phyloP scores from a whole-genome alignment of 1,284 basidiomycete genomes.

The Ustilago crameri region DNA sequence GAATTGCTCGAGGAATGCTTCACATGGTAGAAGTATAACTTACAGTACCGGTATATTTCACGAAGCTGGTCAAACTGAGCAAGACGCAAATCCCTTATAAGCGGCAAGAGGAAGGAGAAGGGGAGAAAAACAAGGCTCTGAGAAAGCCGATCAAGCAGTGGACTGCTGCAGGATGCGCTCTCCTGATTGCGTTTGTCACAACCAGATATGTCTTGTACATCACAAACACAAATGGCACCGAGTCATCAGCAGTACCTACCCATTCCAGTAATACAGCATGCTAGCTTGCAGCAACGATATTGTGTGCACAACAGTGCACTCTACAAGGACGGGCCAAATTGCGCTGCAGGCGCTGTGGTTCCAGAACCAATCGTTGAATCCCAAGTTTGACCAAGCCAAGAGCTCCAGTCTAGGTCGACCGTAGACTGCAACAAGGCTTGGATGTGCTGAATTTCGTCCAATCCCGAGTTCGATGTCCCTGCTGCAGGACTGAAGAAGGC shows the following conservation, averaged over 20 bases:
- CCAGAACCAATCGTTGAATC: neutral
- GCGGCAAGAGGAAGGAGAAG: conserved; percentile 51
- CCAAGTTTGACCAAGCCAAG: conserved; percentile 13
- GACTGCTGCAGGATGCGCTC: conserved; percentile 29
- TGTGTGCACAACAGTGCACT: no score
- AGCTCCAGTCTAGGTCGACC: conserved; percentile 26
- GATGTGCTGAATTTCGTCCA: conserved; percentile 15
- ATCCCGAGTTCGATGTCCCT: neutral
- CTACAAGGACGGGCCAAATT: no score
- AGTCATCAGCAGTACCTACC: no score
- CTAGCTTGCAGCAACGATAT: no score
- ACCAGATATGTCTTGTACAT: conserved; percentile 52
- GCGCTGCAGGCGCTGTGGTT: neutral
- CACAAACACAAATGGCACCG: conserved; percentile 46
- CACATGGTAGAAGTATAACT: no score
- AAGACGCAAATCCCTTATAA: no score
- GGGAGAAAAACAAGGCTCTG: conserved; percentile 30
- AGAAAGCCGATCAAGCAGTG: conserved; percentile 39
- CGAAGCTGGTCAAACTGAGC: no score
- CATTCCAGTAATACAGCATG: no score
- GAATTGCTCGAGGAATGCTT: conserved; percentile 37
- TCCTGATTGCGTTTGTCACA: conserved; percentile 41
- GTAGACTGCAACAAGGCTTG: conserved; percentile 24
- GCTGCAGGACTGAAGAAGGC: no score
- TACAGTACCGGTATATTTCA: no score